Base-by-base conservation (phyloP, 2,329 filamentous ascomycete genomes). In the Graphilbum fragrans region DNA sequence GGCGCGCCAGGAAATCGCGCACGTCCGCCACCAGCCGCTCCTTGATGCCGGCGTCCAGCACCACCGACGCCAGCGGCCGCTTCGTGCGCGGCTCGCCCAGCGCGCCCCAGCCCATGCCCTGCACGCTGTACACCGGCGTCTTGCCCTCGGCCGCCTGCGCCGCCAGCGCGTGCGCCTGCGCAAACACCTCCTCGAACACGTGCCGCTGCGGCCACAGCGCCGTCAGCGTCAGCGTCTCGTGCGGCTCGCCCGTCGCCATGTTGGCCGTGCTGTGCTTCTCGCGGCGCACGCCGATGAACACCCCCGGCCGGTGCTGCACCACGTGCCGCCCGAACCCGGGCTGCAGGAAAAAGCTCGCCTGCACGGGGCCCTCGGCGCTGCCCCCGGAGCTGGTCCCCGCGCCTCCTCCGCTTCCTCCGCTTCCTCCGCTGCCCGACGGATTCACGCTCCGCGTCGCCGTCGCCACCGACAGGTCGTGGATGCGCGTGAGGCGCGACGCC, bases 161-260 rank as follows among this genome's bases (percentile, higher is more conserved):
- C 2, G 88, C 87, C 45, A 95, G 70, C 17, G 74, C 68, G 55
- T 94, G 85, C 4, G 92, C 90, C 60, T 96, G 86, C 19, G 71
- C 72, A 53, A 98, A 95, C 14, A 98, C 77, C 19, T 86, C 77
- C 57, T 94, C 85, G 54, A 98, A 95, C 14, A 96, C 75, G 52
- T 90, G 77, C 3, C 88, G 82, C 51, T 94, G 82, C 37, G 85
- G 74, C 67, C 94, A 96, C 12, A 98, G 70, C 1, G 92, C 90
- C 3, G 90, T 96, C 45, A 98, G 65, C 44, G 86, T 92, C 38
- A 98, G 74, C 1, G 88, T 94, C 63, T 98, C 92, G 66, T 94
- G 94, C 1, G 92, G 92, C 51, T 86, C 82, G 43, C 90, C 92
- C 21, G 82, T 88, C 38, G 78, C 77, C 54, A 82, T 74, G 54